phyloP scores from a whole-genome alignment of 129 eudicot species.

The Lactuca saligna region DNA sequence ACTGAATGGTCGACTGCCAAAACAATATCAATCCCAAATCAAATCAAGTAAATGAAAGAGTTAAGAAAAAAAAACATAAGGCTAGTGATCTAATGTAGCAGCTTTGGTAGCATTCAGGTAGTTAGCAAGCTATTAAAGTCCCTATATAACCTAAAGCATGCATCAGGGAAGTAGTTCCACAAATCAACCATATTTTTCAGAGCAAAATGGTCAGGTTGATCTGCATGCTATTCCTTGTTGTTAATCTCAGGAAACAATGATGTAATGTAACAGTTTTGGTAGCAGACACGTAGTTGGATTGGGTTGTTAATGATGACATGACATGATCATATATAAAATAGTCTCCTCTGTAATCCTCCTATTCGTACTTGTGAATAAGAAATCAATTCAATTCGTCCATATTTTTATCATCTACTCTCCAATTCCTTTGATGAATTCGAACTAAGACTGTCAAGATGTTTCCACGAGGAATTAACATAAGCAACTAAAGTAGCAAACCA shows the following conservation, averaged over 20 bases:
- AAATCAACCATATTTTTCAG: no score
- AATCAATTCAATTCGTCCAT: neutral
- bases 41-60: neutral
- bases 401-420: neutral
- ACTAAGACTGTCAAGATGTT: neutral
- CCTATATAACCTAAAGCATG: no score
- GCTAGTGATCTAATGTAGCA: neutral
- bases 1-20: constrained; percentile 62
- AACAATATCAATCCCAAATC: constrained; percentile 12
- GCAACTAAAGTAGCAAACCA: neutral
- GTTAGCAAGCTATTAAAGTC: neutral
- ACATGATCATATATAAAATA: neutral
- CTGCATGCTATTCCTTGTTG: no score
- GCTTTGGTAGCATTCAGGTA: neutral
- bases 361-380: neutral
- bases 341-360: neutral
- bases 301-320: neutral
- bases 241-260: no score
- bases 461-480: neutral
- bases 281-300: neutral
- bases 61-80: neutral
- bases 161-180: no score
- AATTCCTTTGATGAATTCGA: neutral
- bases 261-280: neutral
- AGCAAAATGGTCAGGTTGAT: no score